Evolutionary conservation across 2,329 filamentous ascomycete genomes (phyloP), one percentile per base, ranked within the genome.

Genomic region (Huntiella savannae): DNA sequence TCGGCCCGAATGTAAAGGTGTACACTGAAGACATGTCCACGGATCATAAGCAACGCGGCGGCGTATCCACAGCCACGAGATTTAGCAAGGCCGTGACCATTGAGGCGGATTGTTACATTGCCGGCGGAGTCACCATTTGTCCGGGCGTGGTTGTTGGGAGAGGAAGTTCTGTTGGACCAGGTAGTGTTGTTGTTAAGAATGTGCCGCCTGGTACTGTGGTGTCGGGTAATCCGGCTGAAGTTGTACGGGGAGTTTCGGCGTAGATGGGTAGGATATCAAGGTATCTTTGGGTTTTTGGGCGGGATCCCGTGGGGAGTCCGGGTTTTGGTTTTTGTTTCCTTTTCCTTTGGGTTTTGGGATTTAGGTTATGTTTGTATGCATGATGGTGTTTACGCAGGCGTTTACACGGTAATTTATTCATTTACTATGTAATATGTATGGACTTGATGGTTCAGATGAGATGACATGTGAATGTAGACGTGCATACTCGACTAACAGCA

Each of bases 1-100:
- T 87, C 52, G 85, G 85, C 2, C 82, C 84, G 1, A 84, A 87
- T 54, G 88, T 95, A 48, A 88, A 77, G 52, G 82, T 96, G 53
- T 82, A 85, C 57, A 86, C 82, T 12, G 75, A 79, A 33, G 80
- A 76, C 37, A 69, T 81, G 42, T 76, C 77, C 37, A 76, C 78
- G 11, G 84, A 92, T 57, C 75, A 79, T 22, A 76, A 80, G 58
- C 70, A 73, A 52, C 71, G 84, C 16, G 75, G 81, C 54, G 87
- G 85, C 5, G 79, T 76, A 40, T 75, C 77, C 53, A 83, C 81
- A 33, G 72, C 74, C 5, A 13, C 34, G 40, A 79, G 82, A 56
- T 62, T 77, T 49, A 86, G 82, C 11, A 74, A 75, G 32, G 66
- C 71, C 13, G 79, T 96, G 47, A 70, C 69, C 33, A 88, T 96